Base-by-base conservation (phyloP, 2,329 filamentous ascomycete species). In the Pseudogymnoascus sp. region DNA sequence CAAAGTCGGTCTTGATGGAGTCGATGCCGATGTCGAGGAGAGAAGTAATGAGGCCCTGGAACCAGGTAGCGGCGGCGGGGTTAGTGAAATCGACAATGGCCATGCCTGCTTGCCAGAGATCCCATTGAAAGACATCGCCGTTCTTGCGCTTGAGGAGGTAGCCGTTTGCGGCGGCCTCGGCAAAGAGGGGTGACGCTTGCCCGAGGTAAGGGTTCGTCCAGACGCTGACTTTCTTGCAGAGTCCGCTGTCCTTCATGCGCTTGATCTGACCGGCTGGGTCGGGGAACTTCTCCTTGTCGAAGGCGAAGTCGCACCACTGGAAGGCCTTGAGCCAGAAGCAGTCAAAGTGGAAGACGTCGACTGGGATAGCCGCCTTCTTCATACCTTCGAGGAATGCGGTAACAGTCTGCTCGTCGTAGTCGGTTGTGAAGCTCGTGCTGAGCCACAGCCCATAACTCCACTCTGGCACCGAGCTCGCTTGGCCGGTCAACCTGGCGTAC, bases 361-460 rank as follows among this genome's bases (percentile, higher is more conserved):
- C 74, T 0, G 83, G 82, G 58, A 86, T 84, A 48, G 80, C 76
- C 4, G 81, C 78, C 29, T 79, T 74, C 42, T 77, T 78, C 79
- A 86, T 85, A 2, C 82, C 82, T 62, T 84, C 80, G 5, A 86
- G 75, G 68, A 86, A 85, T 13, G 76, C 74, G 7, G 77, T 81
- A 4, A 86, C 83, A 0, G 83, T 86, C 59, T 78, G 71, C 69
- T 85, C 83, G 59, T 83, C 80, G 68, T 86, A 86, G 51, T 80
- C 79, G 2, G 84, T 86, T 2, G 82, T 85, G 70, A 86, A 86
- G 31, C 79, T 88, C 12, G 89, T 92, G 62, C 85, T 90, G 17
- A 92, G 79, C 88, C 88, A 91, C 7, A 91, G 78, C 1, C 88
- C 88, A 65, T 86, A 91, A 65, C 86, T 90, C 89, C 89, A 92